Conservation (phyloP, 768 basidiomycete species). For the Amanita muscaria region DNA sequence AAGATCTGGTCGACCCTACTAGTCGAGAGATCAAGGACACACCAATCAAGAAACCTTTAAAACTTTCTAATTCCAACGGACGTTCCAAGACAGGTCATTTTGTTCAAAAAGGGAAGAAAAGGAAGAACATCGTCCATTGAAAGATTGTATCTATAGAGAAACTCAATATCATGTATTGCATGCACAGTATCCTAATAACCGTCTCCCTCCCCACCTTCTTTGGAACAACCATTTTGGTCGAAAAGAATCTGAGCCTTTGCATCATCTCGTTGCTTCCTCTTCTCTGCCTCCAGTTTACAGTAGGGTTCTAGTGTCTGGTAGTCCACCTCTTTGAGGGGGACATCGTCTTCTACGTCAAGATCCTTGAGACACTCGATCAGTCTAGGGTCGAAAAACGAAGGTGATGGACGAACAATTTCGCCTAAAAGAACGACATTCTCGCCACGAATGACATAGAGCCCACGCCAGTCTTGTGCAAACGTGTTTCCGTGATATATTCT, state of each 20-base stretch:
- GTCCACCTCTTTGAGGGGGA: constrained; percentile 69
- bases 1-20: constrained; percentile 56
- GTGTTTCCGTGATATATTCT: constrained; percentile 85
- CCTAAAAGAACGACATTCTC: constrained; percentile 97
- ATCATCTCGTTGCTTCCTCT: constrained; percentile 75
- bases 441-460: constrained; percentile 90
- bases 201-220: constrained; percentile 94
- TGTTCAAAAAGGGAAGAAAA: constrained; percentile 52
- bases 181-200: constrained; percentile 60
- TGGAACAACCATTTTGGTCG: constrained; percentile 83
- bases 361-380: constrained; percentile 44
- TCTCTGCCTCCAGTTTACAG: constrained; percentile 64
- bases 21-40: constrained; percentile 27
- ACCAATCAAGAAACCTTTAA: constrained; percentile 24
- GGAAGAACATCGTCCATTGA: constrained; percentile 32
- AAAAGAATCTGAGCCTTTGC: constrained; percentile 74
- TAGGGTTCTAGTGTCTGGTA: constrained; percentile 61
- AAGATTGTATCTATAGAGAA: constrained; percentile 12
- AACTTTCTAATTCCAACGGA: constrained; percentile 37
- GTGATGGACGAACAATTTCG: constrained; percentile 69
- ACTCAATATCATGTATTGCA: no score
- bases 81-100: constrained; percentile 33
- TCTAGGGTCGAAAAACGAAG: constrained; percentile 5
- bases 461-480: constrained; percentile 83
- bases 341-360: constrained; percentile 85